phyloP scores from a whole-genome alignment of 306 rosid genomes.

The Castanea mollissima region DNA sequence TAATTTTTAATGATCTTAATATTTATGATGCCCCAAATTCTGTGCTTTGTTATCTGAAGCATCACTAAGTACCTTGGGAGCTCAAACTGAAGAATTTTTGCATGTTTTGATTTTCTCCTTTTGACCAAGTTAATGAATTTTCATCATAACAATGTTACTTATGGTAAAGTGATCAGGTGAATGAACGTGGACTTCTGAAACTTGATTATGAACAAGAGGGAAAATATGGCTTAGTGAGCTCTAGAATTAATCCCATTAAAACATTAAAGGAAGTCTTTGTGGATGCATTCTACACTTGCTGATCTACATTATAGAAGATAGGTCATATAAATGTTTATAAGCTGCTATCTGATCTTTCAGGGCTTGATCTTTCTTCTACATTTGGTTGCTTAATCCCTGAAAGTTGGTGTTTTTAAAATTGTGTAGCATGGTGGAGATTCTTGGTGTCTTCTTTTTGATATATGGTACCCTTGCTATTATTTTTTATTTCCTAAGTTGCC shows the following conservation, averaged over 20 bases:
- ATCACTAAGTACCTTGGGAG: slow-evolving; percentile 11
- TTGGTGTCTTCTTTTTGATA: not conserved
- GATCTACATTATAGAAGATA: slow-evolving; percentile 1
- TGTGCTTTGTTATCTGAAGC: slow-evolving; percentile 17
- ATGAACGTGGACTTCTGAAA: slow-evolving; percentile 5
- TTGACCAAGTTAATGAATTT: slow-evolving; percentile 14
- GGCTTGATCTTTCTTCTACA: slow-evolving; percentile 2
- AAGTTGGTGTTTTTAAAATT: not conserved
- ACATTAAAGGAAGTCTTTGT: slow-evolving; percentile 16
- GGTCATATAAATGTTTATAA: slow-evolving; percentile 1
- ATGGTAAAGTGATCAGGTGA: slow-evolving; percentile 31
- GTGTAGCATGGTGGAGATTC: not conserved
- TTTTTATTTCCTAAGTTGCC: not conserved
- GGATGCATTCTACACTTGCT: slow-evolving; percentile 19
- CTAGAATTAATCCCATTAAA: slow-evolving; percentile 16
- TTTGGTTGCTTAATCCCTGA: not conserved
- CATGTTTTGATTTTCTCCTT: slow-evolving; percentile 16
- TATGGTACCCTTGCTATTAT: slow-evolving; percentile 2
- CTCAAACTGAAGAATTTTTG: slow-evolving; percentile 12
- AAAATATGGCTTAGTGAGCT: slow-evolving; percentile 14
- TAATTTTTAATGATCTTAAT: not conserved
- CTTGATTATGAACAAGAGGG: slow-evolving; percentile 22
- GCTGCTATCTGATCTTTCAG: not conserved
- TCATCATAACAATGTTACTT: slow-evolving; percentile 27
- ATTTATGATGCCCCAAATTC: slow-evolving; percentile 4